Evolutionary conservation across 2,329 filamentous ascomycete genomes (phyloP), one percentile per base, ranked within the genome.

Genomic region (Gnomoniopsis smithogilvyi): DNA sequence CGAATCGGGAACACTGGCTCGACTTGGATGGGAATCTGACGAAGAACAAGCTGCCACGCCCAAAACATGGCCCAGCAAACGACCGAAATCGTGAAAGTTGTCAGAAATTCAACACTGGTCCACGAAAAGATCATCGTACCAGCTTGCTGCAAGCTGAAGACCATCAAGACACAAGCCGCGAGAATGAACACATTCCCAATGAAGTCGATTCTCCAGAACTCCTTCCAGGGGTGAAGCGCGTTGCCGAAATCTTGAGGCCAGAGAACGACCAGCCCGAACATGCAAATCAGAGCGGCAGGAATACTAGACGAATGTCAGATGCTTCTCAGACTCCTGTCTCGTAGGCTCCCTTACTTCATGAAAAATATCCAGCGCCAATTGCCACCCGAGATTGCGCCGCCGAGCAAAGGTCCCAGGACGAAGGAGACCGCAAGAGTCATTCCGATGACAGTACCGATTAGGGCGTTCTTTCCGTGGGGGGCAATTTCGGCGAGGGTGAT

Each of bases 301-400:
- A 30, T 47, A 22, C 33, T 19, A 61, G 67, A 57, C 68, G 59
- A 22, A 52, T 19, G 21, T 62, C 22, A 59, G 24, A n/a, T 11
- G 21, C 26, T 46, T 15, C n/a, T 11, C 6, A 14, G 6, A 14
- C 3, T 33, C 3, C 12, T 1, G 2, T 26, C 38, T 26, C 47
- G 33, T 26, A 6, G 22, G 15, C 12, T 10, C 64, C 38, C 78
- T 49, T 70, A 85, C 82, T 87, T 87, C 68, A 86, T 80, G 68
- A 82, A 81, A 68, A 87, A 87, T 43, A 87, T 76, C 74, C 82
- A 84, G 53, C 80, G 75, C 84, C 84, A 87, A 47, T 74, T 76
- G 19, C 77, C 76, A 70, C n/a, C 80, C 1, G 81, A 78, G 22
- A 87, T 80, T 3, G 78, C 72, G 2, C 84, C 84, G 4, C 84